These are phyloP conservation scores for Parathielavia hyrcaniae DNA, from an alignment of 495 filamentous ascomycete species.

Conservation along the genomic window DNA sequence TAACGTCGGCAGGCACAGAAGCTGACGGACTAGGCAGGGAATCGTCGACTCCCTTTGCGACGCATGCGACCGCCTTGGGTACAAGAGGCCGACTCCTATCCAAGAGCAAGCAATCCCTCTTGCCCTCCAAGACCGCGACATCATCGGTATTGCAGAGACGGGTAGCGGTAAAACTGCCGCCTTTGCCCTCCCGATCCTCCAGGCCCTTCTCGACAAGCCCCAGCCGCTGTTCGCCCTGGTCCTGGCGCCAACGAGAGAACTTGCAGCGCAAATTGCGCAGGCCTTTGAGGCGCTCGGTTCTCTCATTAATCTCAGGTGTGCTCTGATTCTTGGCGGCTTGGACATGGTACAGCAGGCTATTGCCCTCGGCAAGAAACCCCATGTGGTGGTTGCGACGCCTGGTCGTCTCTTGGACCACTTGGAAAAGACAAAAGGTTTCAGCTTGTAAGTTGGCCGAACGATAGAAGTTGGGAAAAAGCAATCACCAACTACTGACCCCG, in stretches of 20 bases:
- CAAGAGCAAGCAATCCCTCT: conserved; percentile 71
- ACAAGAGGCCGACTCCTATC: conserved; percentile 76
- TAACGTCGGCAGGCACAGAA: too few species aligned
- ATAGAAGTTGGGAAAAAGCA: too few species aligned
- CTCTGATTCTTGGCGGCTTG: conserved; percentile 84
- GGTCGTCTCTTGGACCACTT: conserved; percentile 87
- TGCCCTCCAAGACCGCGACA: conserved; percentile 72
- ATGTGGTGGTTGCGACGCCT: conserved; percentile 82
- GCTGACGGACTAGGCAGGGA: conserved; percentile 42
- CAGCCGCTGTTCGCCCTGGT: conserved; percentile 71
- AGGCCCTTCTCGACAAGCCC: conserved; percentile 78
- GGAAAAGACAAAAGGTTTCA: conserved; percentile 96
- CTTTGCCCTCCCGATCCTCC: conserved; percentile 83
- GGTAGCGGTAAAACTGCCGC: conserved; percentile 90
- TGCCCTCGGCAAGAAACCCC: conserved; percentile 83
- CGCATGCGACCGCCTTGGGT: conserved; percentile 73
- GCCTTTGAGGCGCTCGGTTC: conserved; percentile 78
- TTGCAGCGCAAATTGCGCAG: conserved; percentile 84
- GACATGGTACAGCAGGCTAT: conserved; percentile 90
- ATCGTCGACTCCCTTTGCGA: conserved; percentile 84
- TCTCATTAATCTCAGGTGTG: conserved; percentile 69
- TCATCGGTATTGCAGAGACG: conserved; percentile 92
- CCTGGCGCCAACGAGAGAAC: conserved; percentile 84
- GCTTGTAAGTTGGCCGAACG: conserved; percentile 45
- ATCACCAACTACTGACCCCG: neutral